Evolutionary conservation across 768 basidiomycete species (phyloP), one percentile per base, ranked within the genome.

Genomic region (Coprinopsis marcescibilis): DNA sequence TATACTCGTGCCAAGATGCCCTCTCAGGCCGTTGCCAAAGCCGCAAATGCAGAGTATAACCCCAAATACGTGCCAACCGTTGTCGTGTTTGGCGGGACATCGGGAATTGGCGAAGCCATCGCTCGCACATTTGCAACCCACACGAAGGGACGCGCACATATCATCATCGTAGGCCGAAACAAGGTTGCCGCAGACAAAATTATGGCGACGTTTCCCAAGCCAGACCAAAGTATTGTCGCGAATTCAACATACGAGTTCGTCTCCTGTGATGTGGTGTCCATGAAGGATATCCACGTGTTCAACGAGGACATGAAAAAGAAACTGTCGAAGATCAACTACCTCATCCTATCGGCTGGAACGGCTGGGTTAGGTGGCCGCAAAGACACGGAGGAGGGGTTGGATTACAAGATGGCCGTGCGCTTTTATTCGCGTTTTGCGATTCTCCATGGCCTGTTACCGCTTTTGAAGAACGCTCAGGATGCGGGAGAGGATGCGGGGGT

Each of bases 141-240:
- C 53, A 71, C 74, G 0, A 68, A 75, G 19, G 77, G 78, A 14
- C 71, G 73, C 45, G 68, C 70, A 21, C 68, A 73, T 51, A 76
- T 81, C 57, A 58, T 80, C 52, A 65, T 81, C 53, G 65, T 76
- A 24, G 79, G 77, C 0, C 68, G 77, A 10, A 78, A 78, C 60
- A 65, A 66, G 36, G 59, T 50, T 13, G 72, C 77, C 3, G 78
- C 75, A 1, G 67, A 77, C 26, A 44, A 56, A 15, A 69, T 76
- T 51, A 62, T 81, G 45, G 65, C 70, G 1, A 56, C 56, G 2
- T 55, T 78, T 37, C 73, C 75, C 19, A 45, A 33, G 13, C 32
- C 29, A 6, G 17, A 12, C 4, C 21, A 30, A 25, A 10, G 10
- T 13, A 21, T 27, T 36, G 33, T 53, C 43, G 12, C 23, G 45